Evolutionary conservation across 2,329 filamentous ascomycete genomes (phyloP).

Genomic region (Sodiomyces alkalinus): DNA sequence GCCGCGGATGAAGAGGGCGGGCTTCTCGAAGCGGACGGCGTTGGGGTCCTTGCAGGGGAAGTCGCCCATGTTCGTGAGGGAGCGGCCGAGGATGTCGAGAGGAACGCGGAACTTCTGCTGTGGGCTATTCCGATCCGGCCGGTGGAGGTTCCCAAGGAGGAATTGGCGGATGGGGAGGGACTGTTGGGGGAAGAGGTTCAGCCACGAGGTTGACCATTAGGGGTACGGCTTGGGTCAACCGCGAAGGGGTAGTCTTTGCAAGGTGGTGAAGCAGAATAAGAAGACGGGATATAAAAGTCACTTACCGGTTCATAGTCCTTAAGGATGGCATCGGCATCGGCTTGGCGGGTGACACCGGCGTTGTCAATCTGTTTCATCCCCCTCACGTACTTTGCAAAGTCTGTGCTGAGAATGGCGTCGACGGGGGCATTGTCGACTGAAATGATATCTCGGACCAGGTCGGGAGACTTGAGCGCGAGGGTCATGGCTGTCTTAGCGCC

Average conservation of each 20-base stretch:
- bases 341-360: constrained; percentile 49
- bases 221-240: too few relatives aligned
- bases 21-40: constrained; percentile 55
- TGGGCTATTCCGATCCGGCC: constrained; percentile 27
- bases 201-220: too few relatives aligned
- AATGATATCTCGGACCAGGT: constrained; percentile 54
- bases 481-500: constrained; percentile 90
- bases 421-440: constrained; percentile 87
- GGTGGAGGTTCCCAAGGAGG: constrained; percentile 70
- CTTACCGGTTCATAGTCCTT: constrained; percentile 53
- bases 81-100: constrained; percentile 49
- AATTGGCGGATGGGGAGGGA: constrained; percentile 75
- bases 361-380: constrained; percentile 75
- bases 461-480: constrained; percentile 57
- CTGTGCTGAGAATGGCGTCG: constrained; percentile 56
- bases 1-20: constrained; percentile 66
- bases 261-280: neutral
- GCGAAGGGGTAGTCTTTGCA: too few relatives aligned
- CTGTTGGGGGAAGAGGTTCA: too few relatives aligned
- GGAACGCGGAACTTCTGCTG: constrained; percentile 67
- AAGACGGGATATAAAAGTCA: constrained; percentile 1
- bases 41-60: constrained; percentile 73
- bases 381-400: constrained; percentile 67
- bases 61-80: constrained; percentile 64
- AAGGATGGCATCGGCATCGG: constrained; percentile 70